phyloP scores from a whole-genome alignment of 768 basidiomycete genomes.

The Thelephora ganbajun region DNA sequence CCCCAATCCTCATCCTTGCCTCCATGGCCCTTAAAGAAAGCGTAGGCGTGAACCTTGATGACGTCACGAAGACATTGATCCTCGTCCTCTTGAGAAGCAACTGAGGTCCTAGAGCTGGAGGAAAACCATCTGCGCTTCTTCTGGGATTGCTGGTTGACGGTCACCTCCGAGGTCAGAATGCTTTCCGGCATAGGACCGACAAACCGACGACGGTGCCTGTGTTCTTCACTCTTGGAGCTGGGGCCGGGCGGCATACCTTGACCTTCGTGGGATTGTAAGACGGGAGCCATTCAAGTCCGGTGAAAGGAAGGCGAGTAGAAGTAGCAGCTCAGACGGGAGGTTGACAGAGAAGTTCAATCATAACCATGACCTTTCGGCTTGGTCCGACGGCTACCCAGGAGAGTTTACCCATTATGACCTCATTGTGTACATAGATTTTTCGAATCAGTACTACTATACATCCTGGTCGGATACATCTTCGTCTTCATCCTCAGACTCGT shows the following conservation, averaged over 20 bases:
- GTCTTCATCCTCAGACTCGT: not conserved
- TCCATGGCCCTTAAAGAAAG: slow-evolving; percentile 49
- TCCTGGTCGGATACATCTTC: not conserved
- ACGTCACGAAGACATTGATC: slow-evolving; percentile 28
- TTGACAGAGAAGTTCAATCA: too few relatives aligned
- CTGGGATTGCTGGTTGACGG: slow-evolving; percentile 12
- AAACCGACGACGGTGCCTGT: slow-evolving; percentile 42
- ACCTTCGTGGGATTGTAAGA: not conserved
- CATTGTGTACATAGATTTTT: too few relatives aligned
- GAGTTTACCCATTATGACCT: too few relatives aligned
- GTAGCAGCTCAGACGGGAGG: not conserved
- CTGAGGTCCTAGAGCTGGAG: slow-evolving; percentile 3
- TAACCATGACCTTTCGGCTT: too few relatives aligned
- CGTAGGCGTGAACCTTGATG: slow-evolving; percentile 47
- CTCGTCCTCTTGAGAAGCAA: slow-evolving; percentile 14
- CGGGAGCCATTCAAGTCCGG: too few relatives aligned
- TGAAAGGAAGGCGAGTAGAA: too few relatives aligned
- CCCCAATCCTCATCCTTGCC: slow-evolving; percentile 58
- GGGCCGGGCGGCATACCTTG: too few relatives aligned
- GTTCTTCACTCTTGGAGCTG: slow-evolving; percentile 9
- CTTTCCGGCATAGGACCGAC: slow-evolving; percentile 68
- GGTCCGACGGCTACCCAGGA: too few relatives aligned
- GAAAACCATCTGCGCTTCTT: slow-evolving; percentile 14
- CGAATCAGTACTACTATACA: too few relatives aligned
- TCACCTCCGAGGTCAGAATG: slow-evolving; percentile 28